Evolutionary conservation across 2,329 filamentous ascomycete genomes (phyloP).

Genomic region (Ophiostoma sp.): DNA sequence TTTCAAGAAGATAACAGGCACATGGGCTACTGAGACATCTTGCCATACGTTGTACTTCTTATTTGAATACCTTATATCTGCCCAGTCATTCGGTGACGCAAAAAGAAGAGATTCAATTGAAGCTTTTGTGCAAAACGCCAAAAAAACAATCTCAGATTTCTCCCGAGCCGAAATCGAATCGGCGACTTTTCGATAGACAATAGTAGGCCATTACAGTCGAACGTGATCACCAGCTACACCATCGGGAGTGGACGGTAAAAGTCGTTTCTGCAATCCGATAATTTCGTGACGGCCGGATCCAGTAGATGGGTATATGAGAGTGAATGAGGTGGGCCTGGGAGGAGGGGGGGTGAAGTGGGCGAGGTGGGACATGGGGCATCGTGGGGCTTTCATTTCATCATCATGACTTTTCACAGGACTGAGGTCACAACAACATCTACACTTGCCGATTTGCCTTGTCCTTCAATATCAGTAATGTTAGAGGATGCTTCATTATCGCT

Average conservation of each 20-base stretch:
- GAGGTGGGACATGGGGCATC: too few relatives aligned
- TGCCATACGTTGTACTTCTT: not conserved
- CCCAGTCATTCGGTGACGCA: too few relatives aligned
- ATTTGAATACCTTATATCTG: not conserved
- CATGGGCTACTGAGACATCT: too few relatives aligned
- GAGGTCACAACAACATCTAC: too few relatives aligned
- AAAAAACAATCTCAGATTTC: not conserved
- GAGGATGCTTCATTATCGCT: not conserved
- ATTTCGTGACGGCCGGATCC: not conserved
- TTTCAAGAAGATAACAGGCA: too few relatives aligned
- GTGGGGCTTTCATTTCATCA: too few relatives aligned
- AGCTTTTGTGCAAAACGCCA: not conserved
- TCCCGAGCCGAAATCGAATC: constrained; percentile 13
- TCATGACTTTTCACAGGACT: too few relatives aligned
- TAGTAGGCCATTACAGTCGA: constrained; percentile 1
- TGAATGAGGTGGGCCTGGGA: too few relatives aligned
- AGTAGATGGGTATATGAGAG: not conserved
- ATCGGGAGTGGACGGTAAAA: not conserved
- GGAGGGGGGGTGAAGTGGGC: too few relatives aligned
- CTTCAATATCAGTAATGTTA: not conserved
- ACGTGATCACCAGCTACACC: constrained; percentile 1
- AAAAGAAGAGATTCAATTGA: not conserved
- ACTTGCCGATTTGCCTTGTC: not conserved
- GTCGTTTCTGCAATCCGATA: not conserved
- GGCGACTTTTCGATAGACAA: constrained; percentile 1